Conservation (phyloP, 2,329 filamentous ascomycete genomes). For the Cladosporium austrohemisphaericum region DNA sequence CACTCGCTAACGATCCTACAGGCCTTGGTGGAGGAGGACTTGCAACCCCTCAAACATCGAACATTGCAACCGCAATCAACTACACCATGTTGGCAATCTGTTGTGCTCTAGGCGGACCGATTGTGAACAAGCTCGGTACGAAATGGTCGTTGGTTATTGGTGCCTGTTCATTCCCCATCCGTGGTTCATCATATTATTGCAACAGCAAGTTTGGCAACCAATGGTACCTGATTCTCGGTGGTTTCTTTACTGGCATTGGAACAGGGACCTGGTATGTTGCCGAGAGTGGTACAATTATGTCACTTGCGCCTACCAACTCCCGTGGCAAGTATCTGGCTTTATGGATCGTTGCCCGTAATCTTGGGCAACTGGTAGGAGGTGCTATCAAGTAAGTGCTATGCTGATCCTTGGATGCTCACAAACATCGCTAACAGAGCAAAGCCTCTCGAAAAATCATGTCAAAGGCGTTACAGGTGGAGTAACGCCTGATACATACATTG, state of each 20-base stretch:
- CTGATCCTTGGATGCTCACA: neutral
- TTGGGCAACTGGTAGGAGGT: conserved; percentile 34
- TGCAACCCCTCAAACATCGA: conserved; percentile 22
- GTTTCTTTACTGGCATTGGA: conserved; percentile 7
- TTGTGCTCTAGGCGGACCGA: conserved; percentile 33
- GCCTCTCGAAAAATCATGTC: conserved; percentile 12
- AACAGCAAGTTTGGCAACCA: conserved; percentile 30
- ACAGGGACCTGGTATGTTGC: conserved; percentile 27
- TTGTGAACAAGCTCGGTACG: conserved; percentile 41
- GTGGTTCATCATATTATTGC: conserved; percentile 35
- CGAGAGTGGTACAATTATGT: conserved; percentile 38
- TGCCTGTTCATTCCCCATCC: conserved; percentile 33
- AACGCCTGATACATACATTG: conserved; percentile 45
- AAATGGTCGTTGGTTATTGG: conserved; percentile 38
- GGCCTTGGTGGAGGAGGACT: conserved; percentile 26
- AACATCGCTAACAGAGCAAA: conserved; percentile 27
- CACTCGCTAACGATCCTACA: conserved; percentile 37
- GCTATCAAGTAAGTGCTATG: conserved; percentile 31
- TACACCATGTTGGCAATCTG: conserved; percentile 20
- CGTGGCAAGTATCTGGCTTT: conserved; percentile 34
- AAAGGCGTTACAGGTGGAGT: conserved; percentile 21
- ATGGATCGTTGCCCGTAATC: conserved; percentile 35
- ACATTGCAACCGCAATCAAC: conserved; percentile 24
- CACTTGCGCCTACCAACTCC: conserved; percentile 34
- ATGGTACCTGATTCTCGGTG: conserved; percentile 30